Conservation (phyloP, 495 filamentous ascomycete genomes). For the Astrothelium subdiscretum region DNA sequence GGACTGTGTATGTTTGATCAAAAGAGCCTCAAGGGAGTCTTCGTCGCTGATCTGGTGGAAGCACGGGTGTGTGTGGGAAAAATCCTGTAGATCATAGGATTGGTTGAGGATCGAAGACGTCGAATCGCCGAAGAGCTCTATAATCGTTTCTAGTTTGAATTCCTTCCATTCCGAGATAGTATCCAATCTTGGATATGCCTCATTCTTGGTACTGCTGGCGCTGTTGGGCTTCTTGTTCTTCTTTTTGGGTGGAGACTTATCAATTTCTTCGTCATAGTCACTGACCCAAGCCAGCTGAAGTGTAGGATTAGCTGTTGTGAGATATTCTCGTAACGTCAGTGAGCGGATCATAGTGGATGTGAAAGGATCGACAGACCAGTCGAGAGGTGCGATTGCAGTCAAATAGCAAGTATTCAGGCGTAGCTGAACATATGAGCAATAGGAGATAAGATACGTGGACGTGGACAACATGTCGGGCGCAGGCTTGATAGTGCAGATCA, state of each 20-base stretch:
- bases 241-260: background rate
- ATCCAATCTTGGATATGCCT: background rate
- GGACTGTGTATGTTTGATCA: background rate
- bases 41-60: background rate
- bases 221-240: background rate
- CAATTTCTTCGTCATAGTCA: background rate
- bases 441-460: background rate
- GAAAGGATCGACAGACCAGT: background rate
- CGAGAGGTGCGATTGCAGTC: background rate
- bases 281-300: background rate
- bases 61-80: background rate
- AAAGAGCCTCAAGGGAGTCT: background rate
- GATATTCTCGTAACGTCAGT: background rate
- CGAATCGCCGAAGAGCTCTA: background rate
- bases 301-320: constrained; percentile 1
- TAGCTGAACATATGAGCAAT: background rate
- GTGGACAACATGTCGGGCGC: background rate
- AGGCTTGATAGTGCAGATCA: background rate
- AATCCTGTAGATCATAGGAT: background rate
- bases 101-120: background rate
- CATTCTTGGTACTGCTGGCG: background rate
- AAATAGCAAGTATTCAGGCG: background rate
- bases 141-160: background rate
- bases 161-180: background rate
- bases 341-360: background rate